These are phyloP conservation scores for Ricinus communis DNA, from an alignment of 345 rosid genomes.

Conservation along the genomic window DNA sequence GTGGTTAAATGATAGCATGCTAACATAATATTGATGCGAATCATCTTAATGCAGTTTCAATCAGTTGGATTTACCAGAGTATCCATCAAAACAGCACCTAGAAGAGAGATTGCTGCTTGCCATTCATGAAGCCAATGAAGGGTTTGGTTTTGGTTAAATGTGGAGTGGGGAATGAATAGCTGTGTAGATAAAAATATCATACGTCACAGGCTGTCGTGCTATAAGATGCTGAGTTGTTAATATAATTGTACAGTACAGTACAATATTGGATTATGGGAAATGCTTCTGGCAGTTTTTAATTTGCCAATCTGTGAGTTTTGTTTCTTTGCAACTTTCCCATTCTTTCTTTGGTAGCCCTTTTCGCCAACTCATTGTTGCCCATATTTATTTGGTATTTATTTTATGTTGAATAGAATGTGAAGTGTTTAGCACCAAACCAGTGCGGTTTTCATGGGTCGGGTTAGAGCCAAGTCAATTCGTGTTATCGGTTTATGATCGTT, in stretches of 20 bases:
- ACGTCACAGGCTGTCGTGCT: slow-evolving; percentile 19
- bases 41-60: slow-evolving; percentile 67
- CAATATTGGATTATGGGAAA: slow-evolving; percentile 42
- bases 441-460: too few relatives aligned
- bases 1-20: not conserved
- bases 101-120: slow-evolving; percentile 92
- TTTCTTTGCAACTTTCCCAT: not conserved
- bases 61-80: slow-evolving; percentile 94
- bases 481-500: too few relatives aligned
- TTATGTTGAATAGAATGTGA: too few relatives aligned
- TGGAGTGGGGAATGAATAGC: slow-evolving; percentile 7
- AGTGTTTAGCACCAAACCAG: too few relatives aligned
- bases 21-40: not conserved
- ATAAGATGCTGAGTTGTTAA: slow-evolving; percentile 36
- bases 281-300: slow-evolving; percentile 47
- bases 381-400: not conserved
- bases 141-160: slow-evolving; percentile 83
- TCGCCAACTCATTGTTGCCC: not conserved
- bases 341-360: not conserved
- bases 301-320: slow-evolving; percentile 25
- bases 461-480: too few relatives aligned
- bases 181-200: slow-evolving; percentile 36
- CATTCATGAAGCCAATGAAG: slow-evolving; percentile 93
- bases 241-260: slow-evolving; percentile 64
- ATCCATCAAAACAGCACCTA: slow-evolving; percentile 84